Conservation (phyloP, 2,329 filamentous ascomycete species). For the Colletotrichum orchidophilum region DNA sequence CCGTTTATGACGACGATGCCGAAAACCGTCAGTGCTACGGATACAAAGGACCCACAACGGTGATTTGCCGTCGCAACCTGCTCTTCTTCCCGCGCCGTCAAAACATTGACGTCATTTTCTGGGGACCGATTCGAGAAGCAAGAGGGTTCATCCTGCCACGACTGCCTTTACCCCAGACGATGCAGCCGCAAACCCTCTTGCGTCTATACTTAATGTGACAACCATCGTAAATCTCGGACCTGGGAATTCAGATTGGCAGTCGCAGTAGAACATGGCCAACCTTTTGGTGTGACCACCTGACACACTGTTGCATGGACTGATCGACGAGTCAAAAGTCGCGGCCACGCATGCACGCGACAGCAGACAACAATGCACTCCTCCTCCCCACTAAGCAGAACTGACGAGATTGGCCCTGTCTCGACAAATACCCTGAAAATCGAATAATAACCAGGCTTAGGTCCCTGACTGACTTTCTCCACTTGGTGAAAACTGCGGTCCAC, state of each 20-base stretch:
- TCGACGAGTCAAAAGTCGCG: not conserved
- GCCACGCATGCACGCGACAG: not conserved
- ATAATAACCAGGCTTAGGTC: not conserved
- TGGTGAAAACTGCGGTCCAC: slow-evolving; percentile 2
- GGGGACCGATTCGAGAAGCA: not conserved
- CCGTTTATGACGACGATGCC: slow-evolving; percentile 12
- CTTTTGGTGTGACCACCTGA: not conserved
- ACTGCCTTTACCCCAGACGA: slow-evolving; percentile 27
- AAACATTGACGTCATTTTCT: slow-evolving; percentile 26
- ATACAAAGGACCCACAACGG: slow-evolving; percentile 16
- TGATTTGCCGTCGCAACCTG: slow-evolving; percentile 19
- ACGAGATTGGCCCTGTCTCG: not conserved
- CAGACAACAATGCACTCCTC: not conserved
- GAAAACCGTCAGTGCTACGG: not conserved
- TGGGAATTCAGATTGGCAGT: not conserved
- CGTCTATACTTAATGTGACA: not conserved
- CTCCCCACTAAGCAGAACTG: not conserved
- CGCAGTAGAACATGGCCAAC: not conserved
- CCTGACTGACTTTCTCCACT: not conserved
- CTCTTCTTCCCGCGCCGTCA: not conserved
- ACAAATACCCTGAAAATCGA: slow-evolving; percentile 8
- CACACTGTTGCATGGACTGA: not conserved
- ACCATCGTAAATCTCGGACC: slow-evolving; percentile 9
- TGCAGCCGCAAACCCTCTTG: not conserved
- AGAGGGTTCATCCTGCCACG: slow-evolving; percentile 18